Evolutionary conservation across 768 basidiomycete genomes (phyloP), one percentile per base, ranked within the genome.

Genomic region (Fomitopsis serialis): DNA sequence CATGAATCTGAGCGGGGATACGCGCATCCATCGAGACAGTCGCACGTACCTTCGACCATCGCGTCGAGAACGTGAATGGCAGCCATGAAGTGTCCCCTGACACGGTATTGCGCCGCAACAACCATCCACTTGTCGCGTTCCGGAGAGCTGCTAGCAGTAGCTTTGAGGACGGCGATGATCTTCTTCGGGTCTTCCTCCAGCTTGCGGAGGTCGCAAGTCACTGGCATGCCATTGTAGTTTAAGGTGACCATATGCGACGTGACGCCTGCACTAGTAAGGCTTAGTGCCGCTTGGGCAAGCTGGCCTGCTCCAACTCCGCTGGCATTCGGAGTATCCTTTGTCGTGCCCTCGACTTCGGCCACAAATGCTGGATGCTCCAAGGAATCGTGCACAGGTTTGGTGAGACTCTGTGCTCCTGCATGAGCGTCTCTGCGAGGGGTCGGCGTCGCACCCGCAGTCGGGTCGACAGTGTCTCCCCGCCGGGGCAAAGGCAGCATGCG

Each of bases 111-210:
- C 1, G 74, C 79, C 6, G 68, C 81, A 17, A 80, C 77, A 12
- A 76, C 68, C 72, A 84, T 77, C 79, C 81, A 84, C 54, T 71
- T 78, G 25, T 73, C 78, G 46, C 75, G 71, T 56, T 79, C 79
- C 0, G 45, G 34, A 1, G 55, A 15, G 12, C 49, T 21, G 43
- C 74, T 74, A 5, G 66, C 64, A 2, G 77, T 72, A 4, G 64
- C 54, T 53, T 72, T 75, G 5, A 85, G 68, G 10, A 81, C 62
- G 37, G 70, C 64, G 34, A 82, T 78, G 48, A 80, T 73, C 8
- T 69, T 63, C 25, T 59, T 56, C 7, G 78, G 76, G 60, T 81
- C 69, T n/a, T 69, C 66, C 53, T 73, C 70, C 17, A 80, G 69
- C 17, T 65, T 55, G 2, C 70, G 62, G 15, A 82, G 72, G 57